These are phyloP conservation scores for Cladosporium sp. DNA, from an alignment of 2,329 filamentous ascomycete genomes.

Conservation along the genomic window DNA sequence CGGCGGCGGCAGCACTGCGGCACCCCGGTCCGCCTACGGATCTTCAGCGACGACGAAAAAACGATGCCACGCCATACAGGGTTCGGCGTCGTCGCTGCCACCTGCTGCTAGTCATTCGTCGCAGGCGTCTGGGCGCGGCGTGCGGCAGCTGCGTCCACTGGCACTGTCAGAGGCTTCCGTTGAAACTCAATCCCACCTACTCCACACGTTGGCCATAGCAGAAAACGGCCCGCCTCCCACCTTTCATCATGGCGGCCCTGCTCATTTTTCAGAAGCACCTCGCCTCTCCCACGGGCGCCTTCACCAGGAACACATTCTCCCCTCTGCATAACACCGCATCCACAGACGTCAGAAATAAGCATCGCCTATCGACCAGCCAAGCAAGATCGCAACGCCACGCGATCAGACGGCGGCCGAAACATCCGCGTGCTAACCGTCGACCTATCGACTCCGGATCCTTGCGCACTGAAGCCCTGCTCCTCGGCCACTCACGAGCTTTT, in stretches of 20 bases:
- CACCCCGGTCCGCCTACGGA: background rate
- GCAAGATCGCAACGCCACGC: background rate
- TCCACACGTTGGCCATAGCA: constrained; percentile 11
- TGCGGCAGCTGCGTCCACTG: background rate
- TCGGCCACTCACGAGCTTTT: constrained; percentile 9
- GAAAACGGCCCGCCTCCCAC: constrained; percentile 9
- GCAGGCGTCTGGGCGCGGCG: constrained; percentile 1
- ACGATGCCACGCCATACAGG: background rate
- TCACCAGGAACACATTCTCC: background rate
- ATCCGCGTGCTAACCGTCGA: background rate
- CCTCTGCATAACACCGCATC: background rate
- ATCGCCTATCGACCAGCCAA: constrained; percentile 1
- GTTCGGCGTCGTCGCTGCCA: background rate
- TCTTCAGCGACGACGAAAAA: background rate
- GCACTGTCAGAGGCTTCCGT: background rate
- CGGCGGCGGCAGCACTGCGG: constrained; percentile 8
- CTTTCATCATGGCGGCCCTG: constrained; percentile 8
- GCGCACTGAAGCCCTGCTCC: background rate
- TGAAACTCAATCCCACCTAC: constrained; percentile 6
- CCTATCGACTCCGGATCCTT: constrained; percentile 2
- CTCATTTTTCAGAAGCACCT: constrained; percentile 7
- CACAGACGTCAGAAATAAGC: background rate
- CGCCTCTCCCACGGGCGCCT: background rate
- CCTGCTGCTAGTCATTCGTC: background rate
- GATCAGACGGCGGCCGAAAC: background rate